These are phyloP conservation scores for Trichoderma semiorbis DNA, from an alignment of 2,329 filamentous ascomycete species.

Conservation along the genomic window DNA sequence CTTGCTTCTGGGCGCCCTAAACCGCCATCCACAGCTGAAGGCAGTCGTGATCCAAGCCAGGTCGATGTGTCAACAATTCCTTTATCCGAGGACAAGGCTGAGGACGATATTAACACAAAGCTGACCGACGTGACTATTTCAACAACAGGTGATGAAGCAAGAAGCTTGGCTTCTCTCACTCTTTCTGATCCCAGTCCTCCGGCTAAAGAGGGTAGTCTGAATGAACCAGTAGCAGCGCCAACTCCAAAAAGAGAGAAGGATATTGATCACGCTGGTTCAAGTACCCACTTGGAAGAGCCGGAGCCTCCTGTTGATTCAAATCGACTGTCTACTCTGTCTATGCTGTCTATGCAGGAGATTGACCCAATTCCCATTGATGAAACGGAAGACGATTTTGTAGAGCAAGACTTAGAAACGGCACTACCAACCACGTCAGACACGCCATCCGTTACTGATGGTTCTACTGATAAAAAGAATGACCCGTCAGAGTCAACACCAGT, in stretches of 20 bases:
- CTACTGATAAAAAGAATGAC: no score
- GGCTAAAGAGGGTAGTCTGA: neutral
- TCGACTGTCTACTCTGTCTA: constrained; percentile 12
- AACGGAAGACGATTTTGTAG: constrained; percentile 11
- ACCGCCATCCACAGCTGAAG: constrained; percentile 22
- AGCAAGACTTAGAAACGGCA: neutral
- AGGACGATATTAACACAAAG: neutral
- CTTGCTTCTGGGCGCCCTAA: constrained; percentile 73
- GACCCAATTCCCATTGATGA: constrained; percentile 40
- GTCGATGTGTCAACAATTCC: neutral
- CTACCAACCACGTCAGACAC: neutral
- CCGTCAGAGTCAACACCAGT: neutral
- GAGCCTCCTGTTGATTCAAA: constrained; percentile 16
- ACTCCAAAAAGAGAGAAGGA: neutral
- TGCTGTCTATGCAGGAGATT: constrained; percentile 32
- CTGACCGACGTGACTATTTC: neutral
- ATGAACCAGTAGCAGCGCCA: neutral
- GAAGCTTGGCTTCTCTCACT: neutral
- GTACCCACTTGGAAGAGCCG: neutral
- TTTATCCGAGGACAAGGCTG: neutral
- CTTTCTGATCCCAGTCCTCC: neutral
- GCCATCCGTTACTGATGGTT: neutral
- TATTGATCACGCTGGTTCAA: neutral
- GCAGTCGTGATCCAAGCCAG: constrained; percentile 9
- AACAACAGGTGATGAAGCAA: neutral